Evolutionary conservation across 306 rosid genomes (phyloP).

Genomic region (Biancaea sappan): DNA sequence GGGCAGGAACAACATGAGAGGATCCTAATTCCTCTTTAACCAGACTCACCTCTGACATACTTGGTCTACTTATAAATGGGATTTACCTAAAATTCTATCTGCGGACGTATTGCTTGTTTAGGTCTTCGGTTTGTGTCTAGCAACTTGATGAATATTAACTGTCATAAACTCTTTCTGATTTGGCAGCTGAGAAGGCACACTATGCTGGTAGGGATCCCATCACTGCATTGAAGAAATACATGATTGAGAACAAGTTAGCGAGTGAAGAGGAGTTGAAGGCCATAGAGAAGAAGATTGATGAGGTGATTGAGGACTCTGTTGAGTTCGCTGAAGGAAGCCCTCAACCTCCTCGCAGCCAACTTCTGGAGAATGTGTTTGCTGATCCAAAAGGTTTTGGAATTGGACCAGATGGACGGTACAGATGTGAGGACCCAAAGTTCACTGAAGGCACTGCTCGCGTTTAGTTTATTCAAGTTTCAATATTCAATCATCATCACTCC

Average conservation of each 20-base stretch:
- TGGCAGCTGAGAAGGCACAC: slow-evolving; percentile 93
- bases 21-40: too few species aligned
- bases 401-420: slow-evolving; percentile 89
- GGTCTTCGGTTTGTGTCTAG: slow-evolving; percentile 2
- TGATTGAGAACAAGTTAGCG: slow-evolving; percentile 75
- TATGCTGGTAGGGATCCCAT: slow-evolving; percentile 94
- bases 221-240: slow-evolving; percentile 75
- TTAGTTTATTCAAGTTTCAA: slow-evolving; percentile 44
- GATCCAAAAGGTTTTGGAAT: slow-evolving; percentile 96
- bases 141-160: background rate
- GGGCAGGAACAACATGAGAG: too few species aligned
- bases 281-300: slow-evolving; percentile 86
- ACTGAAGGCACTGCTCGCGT: slow-evolving; percentile 97
- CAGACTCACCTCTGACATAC: background rate
- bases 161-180: slow-evolving; percentile 11
- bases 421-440: slow-evolving; percentile 97
- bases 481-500: too few species aligned
- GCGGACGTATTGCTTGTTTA: background rate
- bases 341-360: slow-evolving; percentile 80
- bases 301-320: slow-evolving; percentile 78
- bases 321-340: slow-evolving; percentile 93
- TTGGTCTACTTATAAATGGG: too few species aligned
- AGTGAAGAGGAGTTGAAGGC: slow-evolving; percentile 73
- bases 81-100: background rate
- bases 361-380: slow-evolving; percentile 92